phyloP scores from a whole-genome alignment of 148 eudicot species.

The Talinum fruticosum region DNA sequence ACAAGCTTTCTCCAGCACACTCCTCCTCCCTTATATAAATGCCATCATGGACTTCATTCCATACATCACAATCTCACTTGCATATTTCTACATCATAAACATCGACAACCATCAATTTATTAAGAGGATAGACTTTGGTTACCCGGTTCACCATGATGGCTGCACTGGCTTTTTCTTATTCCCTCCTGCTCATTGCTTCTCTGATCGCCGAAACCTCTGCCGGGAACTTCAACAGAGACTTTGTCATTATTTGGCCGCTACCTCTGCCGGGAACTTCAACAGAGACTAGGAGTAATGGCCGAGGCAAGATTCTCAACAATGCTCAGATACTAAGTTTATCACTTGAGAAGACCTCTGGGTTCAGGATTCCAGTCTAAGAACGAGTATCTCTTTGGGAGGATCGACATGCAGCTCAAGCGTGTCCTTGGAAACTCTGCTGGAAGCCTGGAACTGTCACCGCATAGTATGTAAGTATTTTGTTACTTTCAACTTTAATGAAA shows the following conservation, averaged over 20 bases:
- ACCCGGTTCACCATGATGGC: not conserved
- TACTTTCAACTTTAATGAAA: too few species aligned
- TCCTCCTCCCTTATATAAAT: not conserved
- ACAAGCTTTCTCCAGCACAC: not conserved
- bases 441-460: slow-evolving; percentile 29
- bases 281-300: slow-evolving; percentile 30
- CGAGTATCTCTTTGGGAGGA: slow-evolving; percentile 28
- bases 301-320: slow-evolving; percentile 25
- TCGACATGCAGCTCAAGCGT: slow-evolving; percentile 33
- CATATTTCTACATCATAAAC: not conserved
- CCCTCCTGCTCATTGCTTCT: slow-evolving; percentile 13
- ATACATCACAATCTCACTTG: not conserved
- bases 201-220: slow-evolving; percentile 22
- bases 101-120: not conserved
- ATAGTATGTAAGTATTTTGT: slow-evolving; percentile 18
- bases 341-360: slow-evolving; percentile 31
- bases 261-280: slow-evolving; percentile 13
- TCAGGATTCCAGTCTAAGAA: slow-evolving; percentile 34
- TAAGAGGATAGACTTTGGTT: not conserved
- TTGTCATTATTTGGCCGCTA: not conserved
- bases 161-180: not conserved
- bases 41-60: not conserved
- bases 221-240: slow-evolving; percentile 17
- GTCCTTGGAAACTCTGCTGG: slow-evolving; percentile 28
- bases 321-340: slow-evolving; percentile 25